Evolutionary conservation across 148 eudicot species (phyloP).

Genomic region (Vaccinium macrocarpon): DNA sequence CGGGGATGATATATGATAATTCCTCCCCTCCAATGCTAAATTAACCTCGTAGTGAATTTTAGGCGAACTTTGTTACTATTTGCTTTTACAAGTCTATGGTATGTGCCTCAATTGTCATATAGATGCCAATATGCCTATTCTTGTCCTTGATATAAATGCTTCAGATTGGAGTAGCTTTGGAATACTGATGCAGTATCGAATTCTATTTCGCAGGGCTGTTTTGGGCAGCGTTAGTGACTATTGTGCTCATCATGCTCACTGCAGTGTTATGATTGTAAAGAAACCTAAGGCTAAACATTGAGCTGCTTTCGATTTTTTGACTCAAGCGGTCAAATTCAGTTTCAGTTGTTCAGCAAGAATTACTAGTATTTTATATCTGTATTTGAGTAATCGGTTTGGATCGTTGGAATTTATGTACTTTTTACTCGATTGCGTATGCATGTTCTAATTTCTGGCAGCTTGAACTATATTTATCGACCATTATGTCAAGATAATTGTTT

Average conservation of each 20-base stretch:
- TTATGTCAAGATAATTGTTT: too few species aligned
- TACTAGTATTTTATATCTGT: constrained; percentile 2
- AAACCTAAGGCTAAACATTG: constrained; percentile 42
- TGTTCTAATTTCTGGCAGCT: too few species aligned
- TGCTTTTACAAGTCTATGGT: background rate
- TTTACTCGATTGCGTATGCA: too few species aligned
- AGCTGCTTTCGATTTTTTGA: background rate
- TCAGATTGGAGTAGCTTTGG: too few species aligned
- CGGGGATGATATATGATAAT: background rate
- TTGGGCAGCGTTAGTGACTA: constrained; percentile 86
- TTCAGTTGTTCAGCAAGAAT: background rate
- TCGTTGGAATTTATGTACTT: background rate
- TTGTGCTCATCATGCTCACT: constrained; percentile 82
- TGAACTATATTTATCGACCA: too few species aligned
- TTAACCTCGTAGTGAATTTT: background rate
- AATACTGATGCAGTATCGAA: background rate
- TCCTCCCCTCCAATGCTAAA: background rate
- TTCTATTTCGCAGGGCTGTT: constrained; percentile 57
- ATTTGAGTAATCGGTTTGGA: background rate
- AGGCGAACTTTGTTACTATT: background rate
- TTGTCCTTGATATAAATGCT: too few species aligned
- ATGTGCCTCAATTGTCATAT: background rate
- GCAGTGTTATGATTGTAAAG: constrained; percentile 72
- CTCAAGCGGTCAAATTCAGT: background rate
- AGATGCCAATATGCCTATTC: background rate